These are phyloP conservation scores for Piromyces sp. DNA, from an alignment of 192 early-diverging fungal genomes.

Conservation along the genomic window DNA sequence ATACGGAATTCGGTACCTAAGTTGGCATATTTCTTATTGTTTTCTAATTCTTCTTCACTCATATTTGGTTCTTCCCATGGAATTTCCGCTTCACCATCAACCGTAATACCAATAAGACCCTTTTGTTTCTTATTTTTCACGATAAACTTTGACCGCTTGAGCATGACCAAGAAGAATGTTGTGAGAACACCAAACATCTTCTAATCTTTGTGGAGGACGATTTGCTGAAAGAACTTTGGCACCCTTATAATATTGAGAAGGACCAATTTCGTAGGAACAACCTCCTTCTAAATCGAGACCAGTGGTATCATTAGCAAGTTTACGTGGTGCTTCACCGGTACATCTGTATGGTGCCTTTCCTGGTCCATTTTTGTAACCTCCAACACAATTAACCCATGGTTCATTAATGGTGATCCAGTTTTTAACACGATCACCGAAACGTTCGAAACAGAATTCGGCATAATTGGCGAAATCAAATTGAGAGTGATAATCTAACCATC, in stretches of 20 bases:
- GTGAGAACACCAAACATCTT: conserved; percentile 7
- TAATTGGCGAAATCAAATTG: conserved; percentile 14
- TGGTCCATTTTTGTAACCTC: conserved; percentile 2
- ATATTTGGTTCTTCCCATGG: background rate
- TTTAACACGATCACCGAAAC: conserved; percentile 23
- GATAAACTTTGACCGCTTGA: conserved; percentile 7
- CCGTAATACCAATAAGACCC: conserved; percentile 9
- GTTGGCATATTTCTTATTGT: conserved; percentile 1
- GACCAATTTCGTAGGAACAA: conserved; percentile 4
- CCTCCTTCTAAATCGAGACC: background rate
- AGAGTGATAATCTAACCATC: conserved; percentile 10
- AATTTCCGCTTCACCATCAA: conserved; percentile 5
- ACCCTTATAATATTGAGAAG: conserved; percentile 3
- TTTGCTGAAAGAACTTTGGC: background rate
- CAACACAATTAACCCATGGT: conserved; percentile 8
- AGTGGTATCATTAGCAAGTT: background rate
- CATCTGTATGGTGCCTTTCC: background rate
- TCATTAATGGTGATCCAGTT: conserved; percentile 26
- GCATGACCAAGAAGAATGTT: conserved; percentile 11
- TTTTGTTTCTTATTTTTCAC: conserved; percentile 3
- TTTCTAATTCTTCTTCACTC: background rate
- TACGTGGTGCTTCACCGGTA: background rate
- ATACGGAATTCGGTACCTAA: conserved; percentile 9
- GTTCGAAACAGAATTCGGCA: conserved; percentile 12
- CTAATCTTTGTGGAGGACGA: conserved; percentile 8